These are phyloP conservation scores for Phyllosticta citriasiana DNA, from an alignment of 2,329 filamentous ascomycete genomes.

Conservation along the genomic window DNA sequence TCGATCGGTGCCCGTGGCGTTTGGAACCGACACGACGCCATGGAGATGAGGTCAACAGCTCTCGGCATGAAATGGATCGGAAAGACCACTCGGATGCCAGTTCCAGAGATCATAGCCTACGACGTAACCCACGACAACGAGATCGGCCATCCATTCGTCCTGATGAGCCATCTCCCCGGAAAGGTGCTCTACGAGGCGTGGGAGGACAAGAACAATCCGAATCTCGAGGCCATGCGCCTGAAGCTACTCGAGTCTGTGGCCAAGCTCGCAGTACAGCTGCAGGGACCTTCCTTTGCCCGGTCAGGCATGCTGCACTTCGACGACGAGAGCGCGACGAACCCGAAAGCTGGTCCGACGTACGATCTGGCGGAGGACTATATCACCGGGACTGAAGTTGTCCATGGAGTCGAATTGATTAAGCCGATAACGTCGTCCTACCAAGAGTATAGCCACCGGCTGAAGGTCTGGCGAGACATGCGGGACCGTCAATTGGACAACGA, in stretches of 20 bases:
- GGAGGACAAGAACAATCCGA: constrained; percentile 6
- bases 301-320: constrained; percentile 12
- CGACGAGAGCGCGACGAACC: neutral
- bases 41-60: neutral
- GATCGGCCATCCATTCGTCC: constrained; percentile 15
- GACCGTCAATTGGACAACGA: neutral
- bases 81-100: constrained; percentile 10
- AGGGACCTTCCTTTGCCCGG: constrained; percentile 10
- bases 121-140: constrained; percentile 12
- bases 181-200: constrained; percentile 12
- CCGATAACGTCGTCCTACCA: neutral
- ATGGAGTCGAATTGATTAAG: too few relatives aligned
- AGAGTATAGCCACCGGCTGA: neutral
- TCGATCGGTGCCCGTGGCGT: neutral
- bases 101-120: constrained; percentile 14
- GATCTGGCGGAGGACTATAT: neutral
- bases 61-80: constrained; percentile 12
- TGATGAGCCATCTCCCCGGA: constrained; percentile 15
- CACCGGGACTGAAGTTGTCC: neutral
- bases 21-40: neutral
- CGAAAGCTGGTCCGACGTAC: neutral
- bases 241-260: neutral
- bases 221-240: neutral
- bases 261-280: constrained; percentile 8
- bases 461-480: neutral